Evolutionary conservation across 176 grass and related monocot species (phyloP), one percentile per base, ranked within the genome.

Genomic region (Cenchrus americanus): DNA sequence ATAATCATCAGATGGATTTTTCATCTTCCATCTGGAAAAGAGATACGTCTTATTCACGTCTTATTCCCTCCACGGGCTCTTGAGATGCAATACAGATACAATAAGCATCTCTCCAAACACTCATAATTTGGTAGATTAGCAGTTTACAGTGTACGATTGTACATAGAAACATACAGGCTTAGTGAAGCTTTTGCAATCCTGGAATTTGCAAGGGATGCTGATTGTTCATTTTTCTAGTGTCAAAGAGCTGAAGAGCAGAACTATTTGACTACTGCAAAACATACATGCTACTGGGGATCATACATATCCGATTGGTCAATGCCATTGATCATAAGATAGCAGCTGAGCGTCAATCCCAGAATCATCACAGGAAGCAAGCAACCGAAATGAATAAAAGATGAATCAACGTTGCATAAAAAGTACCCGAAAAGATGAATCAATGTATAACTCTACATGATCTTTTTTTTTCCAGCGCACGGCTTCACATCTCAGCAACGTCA

Each of bases 91-190:
- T 14, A 58, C 67, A 30, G 53, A 60, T 76, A 69, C 18, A 80
- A 75, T 80, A 81, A 79, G 10, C 40, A 66, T 65, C 49, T 79
- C 26, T 0, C 26, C 21, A 55, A 47, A 44, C 26, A 58, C 5
- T 18, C 47, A 21, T 37, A 59, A 46, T 59, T 64, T n/a, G 5
- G 19, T 82, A 82, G 85, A 14, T 52, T 69, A 82, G 71, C 60
- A 24, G 7, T 66, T 44, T 15, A 54, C 11, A 44, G n/a, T 17
- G 52, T 48, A 52, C 10, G 2, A 44, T n/a, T 17, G 52, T 48
- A 52, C 10, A 1, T 80, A 80, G 57, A 55, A 73, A 19, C 40
- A 72, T 57, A 42, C 27, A 19, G 17, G 19, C 62, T 50, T 69
- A 61, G 71, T 14, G 41, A 26, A 81, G 10, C 22, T 59, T 21